Evolutionary conservation across 2,329 filamentous ascomycete species (phyloP), one percentile per base, ranked within the genome.

Genomic region (Anthostomella pinea): DNA sequence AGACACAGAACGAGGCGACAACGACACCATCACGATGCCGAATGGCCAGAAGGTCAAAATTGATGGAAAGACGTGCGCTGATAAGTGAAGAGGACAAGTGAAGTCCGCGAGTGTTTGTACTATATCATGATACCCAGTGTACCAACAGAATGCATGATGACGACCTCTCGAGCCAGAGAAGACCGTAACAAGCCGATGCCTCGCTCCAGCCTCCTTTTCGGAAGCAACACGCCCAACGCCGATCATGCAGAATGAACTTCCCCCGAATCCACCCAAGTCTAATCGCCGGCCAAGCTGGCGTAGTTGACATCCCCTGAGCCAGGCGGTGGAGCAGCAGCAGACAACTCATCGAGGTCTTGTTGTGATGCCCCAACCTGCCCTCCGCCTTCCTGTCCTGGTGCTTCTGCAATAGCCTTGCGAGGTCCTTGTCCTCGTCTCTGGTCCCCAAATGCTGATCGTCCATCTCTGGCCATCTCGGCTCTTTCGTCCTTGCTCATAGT

Each of bases 1-100:
- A 43, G 70, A 95, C 48, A 98, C 85, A 19, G 91, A 98, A 64
- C 75, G 87, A 48, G 89, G 93, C 35, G 86, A 97, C 65, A 98
- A 98, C 58, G 89, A 96, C 52, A 87, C 83, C 21, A 79, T 96
- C 54, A 94, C 90, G 65, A 70, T 79, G 33, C 73, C 74, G 3
- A 70, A 66, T 41, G 65, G 51, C 26, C 43, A 60, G 41, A 64
- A 41, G 15, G 49, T 50, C 11, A 48, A 49, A 30, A 46, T 50
- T 3, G 45, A 48, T 7, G 49, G 46, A 8, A 46, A 43, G 32
- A 57, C 41, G 28, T 55, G 57, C 32, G 41, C 48, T 16, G 48
- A 49, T 32, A 52, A 47, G 32, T 56, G 32, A 52, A 32, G 36
- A 16, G 35, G 27, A 34, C 20, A 22, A 11, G 11, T 22, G 3